Conservation (phyloP, 805 yeast species). For the Ogataea nitratoaversa region DNA sequence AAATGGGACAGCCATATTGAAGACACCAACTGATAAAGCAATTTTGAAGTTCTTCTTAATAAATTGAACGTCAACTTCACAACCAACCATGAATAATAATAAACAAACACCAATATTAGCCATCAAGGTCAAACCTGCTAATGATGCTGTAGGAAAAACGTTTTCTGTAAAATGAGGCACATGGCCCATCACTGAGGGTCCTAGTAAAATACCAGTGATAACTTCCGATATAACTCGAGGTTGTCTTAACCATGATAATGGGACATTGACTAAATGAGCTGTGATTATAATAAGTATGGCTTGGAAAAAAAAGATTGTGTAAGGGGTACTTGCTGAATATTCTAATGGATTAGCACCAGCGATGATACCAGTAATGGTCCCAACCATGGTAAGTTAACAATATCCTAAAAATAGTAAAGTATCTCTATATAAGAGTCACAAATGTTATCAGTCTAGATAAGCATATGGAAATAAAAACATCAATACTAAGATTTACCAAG, state of each 20-base stretch:
- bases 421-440: no score
- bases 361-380: conserved; percentile 52
- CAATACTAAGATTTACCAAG: no score
- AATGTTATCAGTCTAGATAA: no score
- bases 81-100: conserved; percentile 70
- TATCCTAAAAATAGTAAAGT: no score
- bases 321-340: conserved; percentile 54
- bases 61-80: conserved; percentile 70
- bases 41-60: conserved; percentile 55
- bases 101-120: conserved; percentile 75
- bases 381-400: no score
- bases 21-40: conserved; percentile 65
- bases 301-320: conserved; percentile 69
- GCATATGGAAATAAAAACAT: no score
- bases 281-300: conserved; percentile 54
- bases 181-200: conserved; percentile 72
- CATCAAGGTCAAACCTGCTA: conserved; percentile 58
- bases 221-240: conserved; percentile 84
- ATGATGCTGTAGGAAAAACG: conserved; percentile 61
- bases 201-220: conserved; percentile 67
- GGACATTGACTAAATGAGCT: conserved; percentile 58
- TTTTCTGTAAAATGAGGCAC: conserved; percentile 61
- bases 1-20: conserved; percentile 75
- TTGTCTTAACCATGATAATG: conserved; percentile 59
- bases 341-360: conserved; percentile 69